These are phyloP conservation scores for Mortierella sp. DNA, from an alignment of 371 early-diverging fungal genomes.

Conservation along the genomic window DNA sequence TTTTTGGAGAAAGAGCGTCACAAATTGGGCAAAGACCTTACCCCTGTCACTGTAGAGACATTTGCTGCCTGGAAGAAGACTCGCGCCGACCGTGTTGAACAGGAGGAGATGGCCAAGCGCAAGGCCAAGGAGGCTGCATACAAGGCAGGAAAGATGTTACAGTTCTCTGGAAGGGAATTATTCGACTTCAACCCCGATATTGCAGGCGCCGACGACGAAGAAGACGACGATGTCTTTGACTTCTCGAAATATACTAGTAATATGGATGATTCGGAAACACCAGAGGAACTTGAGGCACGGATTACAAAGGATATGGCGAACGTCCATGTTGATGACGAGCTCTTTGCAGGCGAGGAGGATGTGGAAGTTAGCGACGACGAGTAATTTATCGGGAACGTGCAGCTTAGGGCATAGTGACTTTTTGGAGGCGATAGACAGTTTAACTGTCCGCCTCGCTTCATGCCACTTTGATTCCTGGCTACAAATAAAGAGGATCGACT, in stretches of 20 bases:
- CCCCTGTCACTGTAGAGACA: constrained; percentile 96
- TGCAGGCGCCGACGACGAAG: constrained; percentile 83
- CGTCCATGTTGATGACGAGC: constrained; percentile 38
- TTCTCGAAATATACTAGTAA: constrained; percentile 66
- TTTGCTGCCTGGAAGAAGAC: constrained; percentile 97
- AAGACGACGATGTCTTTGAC: constrained; percentile 79
- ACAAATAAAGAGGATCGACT: no score
- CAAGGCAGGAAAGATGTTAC: constrained; percentile 91
- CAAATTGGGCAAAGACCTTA: constrained; percentile 92
- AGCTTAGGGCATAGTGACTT: neutral
- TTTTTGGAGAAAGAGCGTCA: constrained; percentile 98
- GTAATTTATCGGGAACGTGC: neutral
- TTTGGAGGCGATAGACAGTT: no score
- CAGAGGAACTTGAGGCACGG: constrained; percentile 46
- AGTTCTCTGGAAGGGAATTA: constrained; percentile 97
- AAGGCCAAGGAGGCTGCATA: constrained; percentile 92
- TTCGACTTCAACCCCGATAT: constrained; percentile 98
- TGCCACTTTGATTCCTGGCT: no score
- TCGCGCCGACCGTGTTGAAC: constrained; percentile 81
- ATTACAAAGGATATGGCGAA: constrained; percentile 39
- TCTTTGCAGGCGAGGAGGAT: constrained; percentile 56
- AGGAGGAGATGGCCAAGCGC: constrained; percentile 72
- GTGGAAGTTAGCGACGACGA: constrained; percentile 56
- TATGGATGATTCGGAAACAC: constrained; percentile 60
- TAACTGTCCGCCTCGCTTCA: no score